Conservation (phyloP, 495 filamentous ascomycete genomes). For the Trypethelium eluteriae region DNA sequence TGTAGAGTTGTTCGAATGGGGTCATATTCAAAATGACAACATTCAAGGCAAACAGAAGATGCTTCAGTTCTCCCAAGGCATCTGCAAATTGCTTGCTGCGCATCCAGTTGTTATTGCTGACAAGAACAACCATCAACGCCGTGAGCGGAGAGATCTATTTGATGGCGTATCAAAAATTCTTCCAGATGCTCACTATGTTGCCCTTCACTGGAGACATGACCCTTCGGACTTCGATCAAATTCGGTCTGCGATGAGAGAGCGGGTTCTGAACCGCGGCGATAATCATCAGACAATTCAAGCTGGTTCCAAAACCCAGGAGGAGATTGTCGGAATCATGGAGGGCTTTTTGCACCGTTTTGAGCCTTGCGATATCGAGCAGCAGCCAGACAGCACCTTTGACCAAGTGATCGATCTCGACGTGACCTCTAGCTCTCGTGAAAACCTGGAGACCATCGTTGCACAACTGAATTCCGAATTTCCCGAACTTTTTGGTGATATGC, state of each 20-base stretch:
- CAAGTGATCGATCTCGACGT: constrained; percentile 79
- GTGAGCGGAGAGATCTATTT: constrained; percentile 81
- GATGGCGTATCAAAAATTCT: constrained; percentile 59
- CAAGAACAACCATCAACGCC: constrained; percentile 83
- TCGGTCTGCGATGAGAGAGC: constrained; percentile 62
- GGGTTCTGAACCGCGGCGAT: constrained; percentile 79
- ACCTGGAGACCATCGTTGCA: constrained; percentile 72
- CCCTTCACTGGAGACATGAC: constrained; percentile 85
- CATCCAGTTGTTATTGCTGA: constrained; percentile 78
- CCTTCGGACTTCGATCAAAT: constrained; percentile 54
- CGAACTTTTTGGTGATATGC: constrained; percentile 61
- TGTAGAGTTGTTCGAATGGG: constrained; percentile 79
- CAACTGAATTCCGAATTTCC: constrained; percentile 67
- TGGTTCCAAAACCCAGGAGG: constrained; percentile 52
- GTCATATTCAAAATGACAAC: constrained; percentile 94
- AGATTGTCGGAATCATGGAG: constrained; percentile 87
- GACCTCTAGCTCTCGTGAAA: constrained; percentile 64
- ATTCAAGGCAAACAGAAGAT: constrained; percentile 71
- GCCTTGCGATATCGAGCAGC: constrained; percentile 51
- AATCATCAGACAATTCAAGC: constrained; percentile 98
- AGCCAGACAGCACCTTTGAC: constrained; percentile 73
- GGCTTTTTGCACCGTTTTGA: constrained; percentile 86
- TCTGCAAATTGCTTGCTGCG: constrained; percentile 51
- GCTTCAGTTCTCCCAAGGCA: constrained; percentile 59
- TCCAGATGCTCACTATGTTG: constrained; percentile 64